phyloP scores from a whole-genome alignment of 805 yeast species.

The Candida saitoana region DNA sequence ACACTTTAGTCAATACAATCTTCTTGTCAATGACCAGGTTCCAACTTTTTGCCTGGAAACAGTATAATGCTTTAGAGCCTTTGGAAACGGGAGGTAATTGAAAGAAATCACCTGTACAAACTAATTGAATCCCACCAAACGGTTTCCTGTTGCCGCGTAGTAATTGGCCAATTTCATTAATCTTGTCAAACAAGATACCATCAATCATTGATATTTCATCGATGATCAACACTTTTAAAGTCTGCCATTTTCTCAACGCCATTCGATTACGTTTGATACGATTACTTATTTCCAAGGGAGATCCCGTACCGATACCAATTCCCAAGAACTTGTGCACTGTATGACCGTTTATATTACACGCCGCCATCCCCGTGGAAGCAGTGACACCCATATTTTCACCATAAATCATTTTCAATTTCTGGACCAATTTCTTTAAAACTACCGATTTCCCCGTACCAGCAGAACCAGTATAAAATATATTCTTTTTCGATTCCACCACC shows the following conservation, averaged over 20 bases:
- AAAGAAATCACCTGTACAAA: constrained; percentile 92
- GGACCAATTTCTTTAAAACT: constrained; percentile 60
- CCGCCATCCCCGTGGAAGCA: constrained; percentile 96
- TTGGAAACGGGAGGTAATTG: constrained; percentile 87
- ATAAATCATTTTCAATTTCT: constrained; percentile 42
- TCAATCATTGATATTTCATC: constrained; percentile 97
- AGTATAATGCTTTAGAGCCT: constrained; percentile 43
- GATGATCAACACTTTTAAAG: constrained; percentile 66
- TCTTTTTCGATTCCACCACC: constrained; percentile 48
- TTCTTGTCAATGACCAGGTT: constrained; percentile 55
- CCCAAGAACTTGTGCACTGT: constrained; percentile 86
- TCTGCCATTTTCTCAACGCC: constrained; percentile 56
- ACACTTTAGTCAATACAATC: constrained; percentile 70
- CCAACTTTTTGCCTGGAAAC: constrained; percentile 80
- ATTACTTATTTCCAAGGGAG: constrained; percentile 41
- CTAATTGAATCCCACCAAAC: constrained; percentile 91
- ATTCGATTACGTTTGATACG: constrained; percentile 46
- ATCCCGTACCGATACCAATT: constrained; percentile 69
- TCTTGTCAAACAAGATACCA: constrained; percentile 68
- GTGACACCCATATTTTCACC: constrained; percentile 68
- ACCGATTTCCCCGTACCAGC: constrained; percentile 89
- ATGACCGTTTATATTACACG: constrained; percentile 86
- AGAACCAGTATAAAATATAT: constrained; percentile 73
- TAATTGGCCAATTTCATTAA: constrained; percentile 63
- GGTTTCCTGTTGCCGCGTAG: constrained; percentile 55